These are phyloP conservation scores for Microdochium paspali DNA, from an alignment of 2,329 filamentous ascomycete species.

Conservation along the genomic window DNA sequence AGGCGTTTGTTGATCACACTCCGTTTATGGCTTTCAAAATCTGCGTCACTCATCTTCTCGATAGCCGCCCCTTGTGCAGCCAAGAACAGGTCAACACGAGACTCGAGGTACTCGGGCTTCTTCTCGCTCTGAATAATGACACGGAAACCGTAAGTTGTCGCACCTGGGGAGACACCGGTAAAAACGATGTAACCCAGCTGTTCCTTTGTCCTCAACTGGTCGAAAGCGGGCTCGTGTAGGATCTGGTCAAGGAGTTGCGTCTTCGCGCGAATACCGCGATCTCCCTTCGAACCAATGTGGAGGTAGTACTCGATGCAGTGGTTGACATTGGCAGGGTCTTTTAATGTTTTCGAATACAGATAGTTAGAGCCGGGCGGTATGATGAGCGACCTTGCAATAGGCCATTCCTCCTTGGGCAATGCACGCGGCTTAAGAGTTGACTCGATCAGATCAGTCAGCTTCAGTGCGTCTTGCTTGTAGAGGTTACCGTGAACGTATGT, in stretches of 20 bases:
- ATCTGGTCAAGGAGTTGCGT: constrained; percentile 80
- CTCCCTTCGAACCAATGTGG: constrained; percentile 57
- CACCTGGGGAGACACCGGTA: constrained; percentile 61
- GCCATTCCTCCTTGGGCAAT: constrained; percentile 72
- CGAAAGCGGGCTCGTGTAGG: constrained; percentile 86
- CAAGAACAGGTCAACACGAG: constrained; percentile 80
- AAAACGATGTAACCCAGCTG: constrained; percentile 97
- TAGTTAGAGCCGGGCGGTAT: constrained; percentile 75
- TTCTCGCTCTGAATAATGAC: constrained; percentile 92
- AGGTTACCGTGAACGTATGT: constrained; percentile 85
- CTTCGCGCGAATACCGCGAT: constrained; percentile 64
- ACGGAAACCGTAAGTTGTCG: constrained; percentile 76
- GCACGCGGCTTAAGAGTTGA: constrained; percentile 63
- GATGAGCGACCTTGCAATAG: constrained; percentile 65
- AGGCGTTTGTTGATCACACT: constrained; percentile 79
- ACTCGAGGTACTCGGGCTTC: constrained; percentile 73
- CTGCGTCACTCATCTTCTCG: constrained; percentile 66
- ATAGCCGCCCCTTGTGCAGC: constrained; percentile 55
- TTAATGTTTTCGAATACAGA: constrained; percentile 70
- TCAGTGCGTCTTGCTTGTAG: constrained; percentile 85
- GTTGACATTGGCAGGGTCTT: constrained; percentile 83
- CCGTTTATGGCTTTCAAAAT: constrained; percentile 86
- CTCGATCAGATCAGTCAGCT: constrained; percentile 75
- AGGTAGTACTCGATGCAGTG: constrained; percentile 76
- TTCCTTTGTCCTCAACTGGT: constrained; percentile 92